A percentile compares a stretch with the other conserved stretches of the same genome.
These are phyloP conservation scores for Syzygium malaccense DNA, from an alignment of 441 rosid species.

Conservation along the genomic window DNA sequence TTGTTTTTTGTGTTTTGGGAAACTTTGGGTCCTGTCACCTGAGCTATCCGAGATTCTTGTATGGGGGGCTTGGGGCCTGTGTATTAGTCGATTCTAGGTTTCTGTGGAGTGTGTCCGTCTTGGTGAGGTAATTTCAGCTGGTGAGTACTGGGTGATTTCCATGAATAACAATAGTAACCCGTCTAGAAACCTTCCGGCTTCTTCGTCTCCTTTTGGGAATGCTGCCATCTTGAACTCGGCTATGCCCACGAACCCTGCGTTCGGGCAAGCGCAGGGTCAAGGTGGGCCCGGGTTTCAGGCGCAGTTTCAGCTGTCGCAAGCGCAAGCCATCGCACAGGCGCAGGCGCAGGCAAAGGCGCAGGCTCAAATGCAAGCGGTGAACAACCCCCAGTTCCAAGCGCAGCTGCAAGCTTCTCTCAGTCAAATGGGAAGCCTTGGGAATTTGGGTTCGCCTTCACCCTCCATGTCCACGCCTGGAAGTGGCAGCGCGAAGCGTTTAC, in stretches of 20 bases:
- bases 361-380: background rate
- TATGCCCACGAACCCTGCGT: background rate
- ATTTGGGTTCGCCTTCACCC: constrained; percentile 34
- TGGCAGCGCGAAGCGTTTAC: constrained; percentile 46
- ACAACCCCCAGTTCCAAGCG: background rate
- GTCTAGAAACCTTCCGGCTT: background rate
- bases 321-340: background rate
- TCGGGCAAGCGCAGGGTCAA: background rate
- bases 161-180: constrained; percentile 2
- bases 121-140: background rate
- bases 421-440: background rate
- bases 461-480: constrained; percentile 57
- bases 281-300: background rate
- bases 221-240: constrained; percentile 6
- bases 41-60: background rate
- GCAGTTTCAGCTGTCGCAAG: background rate
- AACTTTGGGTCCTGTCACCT: background rate
- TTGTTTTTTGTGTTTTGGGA: background rate
- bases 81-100: background rate
- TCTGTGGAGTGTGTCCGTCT: background rate
- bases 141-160: background rate
- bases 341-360: constrained; percentile 1
- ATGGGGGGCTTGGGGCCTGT: background rate
- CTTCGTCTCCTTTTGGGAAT: constrained; percentile 8
- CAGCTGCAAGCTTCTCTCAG: background rate